These are phyloP conservation scores for Stemphylium vesicarium DNA, from an alignment of 2,329 filamentous ascomycete species.

Conservation along the genomic window DNA sequence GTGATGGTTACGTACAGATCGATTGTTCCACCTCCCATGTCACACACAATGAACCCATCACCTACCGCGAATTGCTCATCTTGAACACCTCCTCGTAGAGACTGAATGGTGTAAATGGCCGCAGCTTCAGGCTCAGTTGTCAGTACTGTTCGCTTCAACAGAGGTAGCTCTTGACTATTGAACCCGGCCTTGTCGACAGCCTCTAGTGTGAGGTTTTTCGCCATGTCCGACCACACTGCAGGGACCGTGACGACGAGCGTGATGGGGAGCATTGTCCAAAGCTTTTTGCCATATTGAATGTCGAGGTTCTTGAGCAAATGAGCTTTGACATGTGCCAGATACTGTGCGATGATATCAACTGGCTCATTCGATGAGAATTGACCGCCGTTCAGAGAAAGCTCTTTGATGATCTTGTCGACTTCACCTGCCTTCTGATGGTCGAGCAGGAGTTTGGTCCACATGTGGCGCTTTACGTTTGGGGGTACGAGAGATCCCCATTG, in stretches of 20 bases:
- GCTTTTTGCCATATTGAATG: constrained; percentile 19
- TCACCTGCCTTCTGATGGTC: constrained; percentile 24
- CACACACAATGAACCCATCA: constrained; percentile 38
- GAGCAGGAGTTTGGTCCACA: constrained; percentile 44
- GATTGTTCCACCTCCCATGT: constrained; percentile 20
- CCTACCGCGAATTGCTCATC: constrained; percentile 15
- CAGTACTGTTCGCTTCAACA: constrained; percentile 7
- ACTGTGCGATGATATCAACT: constrained; percentile 41
- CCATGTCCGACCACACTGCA: constrained; percentile 34
- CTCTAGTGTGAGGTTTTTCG: constrained; percentile 25
- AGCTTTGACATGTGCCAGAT: constrained; percentile 24
- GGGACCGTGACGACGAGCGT: constrained; percentile 33
- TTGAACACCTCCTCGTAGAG: constrained; percentile 16
- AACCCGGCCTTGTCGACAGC: constrained; percentile 31
- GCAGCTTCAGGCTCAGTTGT: constrained; percentile 37
- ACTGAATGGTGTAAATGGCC: constrained; percentile 33
- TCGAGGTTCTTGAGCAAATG: constrained; percentile 35
- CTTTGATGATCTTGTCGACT: constrained; percentile 23
- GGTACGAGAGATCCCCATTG: constrained; percentile 18
- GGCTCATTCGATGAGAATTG: constrained; percentile 12
- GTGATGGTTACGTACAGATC: too few species aligned
- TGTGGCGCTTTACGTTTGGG: constrained; percentile 28
- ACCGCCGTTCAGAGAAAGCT: constrained; percentile 3
- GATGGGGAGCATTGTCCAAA: constrained; percentile 28
- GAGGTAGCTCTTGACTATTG: constrained; percentile 13